Conservation (phyloP, 2,329 filamentous ascomycete species). For the Periconia macrospinosa region DNA sequence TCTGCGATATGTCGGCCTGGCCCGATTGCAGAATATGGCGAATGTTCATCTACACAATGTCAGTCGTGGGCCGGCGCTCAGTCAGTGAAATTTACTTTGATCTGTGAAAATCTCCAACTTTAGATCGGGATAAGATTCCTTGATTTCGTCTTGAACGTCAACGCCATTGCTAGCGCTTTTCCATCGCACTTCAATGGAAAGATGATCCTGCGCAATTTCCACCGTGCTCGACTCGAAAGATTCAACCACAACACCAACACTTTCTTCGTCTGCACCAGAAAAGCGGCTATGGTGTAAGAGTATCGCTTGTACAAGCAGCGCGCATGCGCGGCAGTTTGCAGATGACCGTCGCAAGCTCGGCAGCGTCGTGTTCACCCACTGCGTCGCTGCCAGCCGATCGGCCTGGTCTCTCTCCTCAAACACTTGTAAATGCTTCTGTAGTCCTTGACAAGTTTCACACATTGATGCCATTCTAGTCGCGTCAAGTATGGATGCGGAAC, state of each 20-base stretch:
- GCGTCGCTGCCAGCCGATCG: slow-evolving; percentile 13
- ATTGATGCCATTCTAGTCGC: slow-evolving; percentile 28
- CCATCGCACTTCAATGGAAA: slow-evolving; percentile 40
- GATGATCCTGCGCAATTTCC: slow-evolving; percentile 29
- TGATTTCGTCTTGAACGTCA: slow-evolving; percentile 20
- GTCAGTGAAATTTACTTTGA: slow-evolving; percentile 25
- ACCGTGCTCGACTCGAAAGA: slow-evolving; percentile 21
- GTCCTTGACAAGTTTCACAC: slow-evolving; percentile 36
- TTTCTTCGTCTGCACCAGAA: slow-evolving; percentile 23
- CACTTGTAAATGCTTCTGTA: slow-evolving; percentile 33
- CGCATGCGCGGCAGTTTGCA: slow-evolving; percentile 34
- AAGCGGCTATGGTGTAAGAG: slow-evolving; percentile 37
- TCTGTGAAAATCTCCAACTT: slow-evolving; percentile 42
- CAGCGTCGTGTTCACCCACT: slow-evolving; percentile 33
- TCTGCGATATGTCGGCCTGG: slow-evolving; percentile 33
- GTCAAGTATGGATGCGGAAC: not conserved
- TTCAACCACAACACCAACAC: slow-evolving; percentile 30
- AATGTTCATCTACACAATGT: slow-evolving; percentile 31
- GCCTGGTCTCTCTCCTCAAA: slow-evolving; percentile 17
- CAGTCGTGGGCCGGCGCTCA: slow-evolving; percentile 7
- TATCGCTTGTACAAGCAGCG: slow-evolving; percentile 36
- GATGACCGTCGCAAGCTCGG: slow-evolving; percentile 32
- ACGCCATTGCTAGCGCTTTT: slow-evolving; percentile 18
- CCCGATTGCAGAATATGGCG: slow-evolving; percentile 39
- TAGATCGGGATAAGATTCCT: slow-evolving; percentile 33